Evolutionary conservation across 208 protist species (phyloP).

Genomic region (Wallacemonas sp.): DNA sequence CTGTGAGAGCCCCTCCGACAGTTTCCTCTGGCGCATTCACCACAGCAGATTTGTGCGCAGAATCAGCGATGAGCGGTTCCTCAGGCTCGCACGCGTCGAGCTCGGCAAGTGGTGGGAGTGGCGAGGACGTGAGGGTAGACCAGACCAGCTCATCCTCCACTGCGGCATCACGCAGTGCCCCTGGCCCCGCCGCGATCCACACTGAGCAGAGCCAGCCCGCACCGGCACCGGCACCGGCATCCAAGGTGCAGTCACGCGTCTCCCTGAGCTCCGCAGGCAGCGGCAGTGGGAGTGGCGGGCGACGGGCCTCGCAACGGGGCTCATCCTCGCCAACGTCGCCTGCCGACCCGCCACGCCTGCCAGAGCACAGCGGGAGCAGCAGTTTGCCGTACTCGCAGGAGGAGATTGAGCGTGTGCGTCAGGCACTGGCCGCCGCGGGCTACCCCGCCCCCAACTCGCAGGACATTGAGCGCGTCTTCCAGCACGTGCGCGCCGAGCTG

Average conservation of each 20-base stretch:
- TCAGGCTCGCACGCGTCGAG: not conserved
- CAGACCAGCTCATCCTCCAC: not conserved
- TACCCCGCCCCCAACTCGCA: slow-evolving; percentile 56
- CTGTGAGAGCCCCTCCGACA: no score
- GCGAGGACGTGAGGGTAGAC: not conserved
- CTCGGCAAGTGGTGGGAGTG: not conserved
- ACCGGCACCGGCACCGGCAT: no score
- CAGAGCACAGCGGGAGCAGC: not conserved
- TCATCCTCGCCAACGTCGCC: not conserved
- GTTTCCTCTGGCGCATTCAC: not conserved
- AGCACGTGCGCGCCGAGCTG: slow-evolving; percentile 27
- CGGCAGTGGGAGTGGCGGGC: slow-evolving; percentile 8
- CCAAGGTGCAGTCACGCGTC: not conserved
- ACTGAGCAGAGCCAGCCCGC: no score
- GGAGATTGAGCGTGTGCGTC: slow-evolving; percentile 42
- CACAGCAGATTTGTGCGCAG: not conserved
- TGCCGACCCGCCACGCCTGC: not conserved
- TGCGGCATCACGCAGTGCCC: no score
- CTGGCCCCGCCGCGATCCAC: no score
- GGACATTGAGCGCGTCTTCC: slow-evolving; percentile 65
- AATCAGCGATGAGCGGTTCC: not conserved
- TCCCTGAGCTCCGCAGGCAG: slow-evolving; percentile 5
- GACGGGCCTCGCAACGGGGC: no score
- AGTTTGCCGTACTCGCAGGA: slow-evolving; percentile 21
- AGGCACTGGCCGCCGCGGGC: slow-evolving; percentile 43